These are phyloP conservation scores for Sutorius eximius DNA, from an alignment of 1,284 basidiomycete species.

Conservation along the genomic window DNA sequence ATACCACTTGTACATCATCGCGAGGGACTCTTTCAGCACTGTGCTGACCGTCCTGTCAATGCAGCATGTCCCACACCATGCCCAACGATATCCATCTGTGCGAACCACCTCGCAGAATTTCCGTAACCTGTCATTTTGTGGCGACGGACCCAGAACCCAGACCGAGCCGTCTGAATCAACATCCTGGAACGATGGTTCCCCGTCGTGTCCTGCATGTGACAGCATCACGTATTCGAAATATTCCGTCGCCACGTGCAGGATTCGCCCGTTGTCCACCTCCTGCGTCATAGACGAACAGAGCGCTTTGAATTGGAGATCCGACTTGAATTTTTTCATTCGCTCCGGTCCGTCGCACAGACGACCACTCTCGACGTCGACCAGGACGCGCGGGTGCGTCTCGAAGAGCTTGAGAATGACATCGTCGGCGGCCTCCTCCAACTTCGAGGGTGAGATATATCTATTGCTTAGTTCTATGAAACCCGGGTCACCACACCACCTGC, in stretches of 20 bases:
- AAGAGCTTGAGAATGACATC: not conserved
- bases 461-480: not conserved
- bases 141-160: not conserved
- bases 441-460: not conserved
- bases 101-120: conserved; percentile 5
- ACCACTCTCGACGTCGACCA: conserved; percentile 14
- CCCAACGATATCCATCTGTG: conserved; percentile 3
- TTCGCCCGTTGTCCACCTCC: not conserved
- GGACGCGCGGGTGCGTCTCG: not conserved
- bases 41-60: conserved; percentile 4
- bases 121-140: conserved; percentile 1
- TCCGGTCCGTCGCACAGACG: conserved; percentile 1
- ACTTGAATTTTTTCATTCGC: conserved; percentile 7
- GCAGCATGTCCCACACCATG: conserved; percentile 8
- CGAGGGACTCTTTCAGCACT: not conserved
- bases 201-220: conserved; percentile 9
- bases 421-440: not conserved
- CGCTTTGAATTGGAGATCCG: conserved; percentile 3
- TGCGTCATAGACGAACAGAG: conserved; percentile 2
- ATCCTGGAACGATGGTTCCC: conserved; percentile 10
- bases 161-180: not conserved
- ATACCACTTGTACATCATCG: conserved; percentile 9
- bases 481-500: too few relatives aligned
- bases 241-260: not conserved
- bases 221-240: conserved; percentile 16